A percentile compares a stretch with the other conserved stretches of the same genome.
Conservation (phyloP, 805 yeast species). For the Candida golubevii region DNA sequence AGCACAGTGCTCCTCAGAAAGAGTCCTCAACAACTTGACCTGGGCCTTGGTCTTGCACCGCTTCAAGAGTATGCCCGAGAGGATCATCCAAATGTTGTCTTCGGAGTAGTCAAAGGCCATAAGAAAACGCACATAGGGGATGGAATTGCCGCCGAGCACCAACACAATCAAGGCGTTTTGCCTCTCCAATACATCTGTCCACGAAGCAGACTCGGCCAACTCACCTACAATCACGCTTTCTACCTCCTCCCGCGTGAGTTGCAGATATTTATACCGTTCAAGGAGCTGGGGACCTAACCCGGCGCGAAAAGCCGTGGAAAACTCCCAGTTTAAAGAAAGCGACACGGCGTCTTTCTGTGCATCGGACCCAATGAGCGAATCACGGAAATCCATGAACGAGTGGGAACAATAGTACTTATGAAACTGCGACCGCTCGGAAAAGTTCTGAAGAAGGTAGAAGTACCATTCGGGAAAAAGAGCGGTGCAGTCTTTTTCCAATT, state of each 20-base stretch:
- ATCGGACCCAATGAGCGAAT: background rate
- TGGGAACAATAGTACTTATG: slow-evolving; percentile 1
- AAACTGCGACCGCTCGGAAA: slow-evolving; percentile 1
- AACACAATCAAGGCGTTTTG: background rate
- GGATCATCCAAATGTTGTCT: too few relatives aligned
- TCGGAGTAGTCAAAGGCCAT: too few relatives aligned
- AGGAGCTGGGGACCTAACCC: background rate
- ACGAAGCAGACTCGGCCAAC: background rate
- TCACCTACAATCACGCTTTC: background rate
- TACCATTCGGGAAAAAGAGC: slow-evolving; percentile 6
- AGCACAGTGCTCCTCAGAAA: too few relatives aligned
- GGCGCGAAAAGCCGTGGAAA: slow-evolving; percentile 1
- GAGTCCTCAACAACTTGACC: too few relatives aligned
- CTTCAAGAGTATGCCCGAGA: too few relatives aligned
- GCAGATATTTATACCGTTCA: background rate
- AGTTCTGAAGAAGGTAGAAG: slow-evolving; percentile 2
- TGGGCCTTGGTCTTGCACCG: too few relatives aligned
- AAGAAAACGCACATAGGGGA: too few relatives aligned
- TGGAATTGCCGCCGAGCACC: background rate
- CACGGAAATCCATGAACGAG: background rate
- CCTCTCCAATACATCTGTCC: background rate
- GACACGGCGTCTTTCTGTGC: background rate
- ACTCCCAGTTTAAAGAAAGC: background rate
- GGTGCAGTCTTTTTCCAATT: slow-evolving; percentile 1
- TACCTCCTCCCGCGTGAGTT: background rate